These are phyloP conservation scores for Bolboschoenus planiculmis DNA, from an alignment of 176 grass and related monocot genomes.

Conservation along the genomic window DNA sequence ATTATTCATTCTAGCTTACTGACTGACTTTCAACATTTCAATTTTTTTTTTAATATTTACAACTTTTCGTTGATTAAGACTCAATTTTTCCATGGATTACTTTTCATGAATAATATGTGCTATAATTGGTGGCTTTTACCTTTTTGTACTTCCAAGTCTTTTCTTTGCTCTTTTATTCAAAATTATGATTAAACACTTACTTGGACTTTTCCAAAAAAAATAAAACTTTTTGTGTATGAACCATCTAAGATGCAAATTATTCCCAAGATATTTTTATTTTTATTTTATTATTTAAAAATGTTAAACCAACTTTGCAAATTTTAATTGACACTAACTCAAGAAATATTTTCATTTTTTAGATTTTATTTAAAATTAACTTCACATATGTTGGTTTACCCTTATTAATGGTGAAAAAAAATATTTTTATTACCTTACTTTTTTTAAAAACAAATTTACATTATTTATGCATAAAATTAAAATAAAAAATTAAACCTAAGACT, in stretches of 20 bases:
- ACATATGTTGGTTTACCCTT: not conserved
- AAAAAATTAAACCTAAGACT: not conserved
- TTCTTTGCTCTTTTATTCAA: not conserved
- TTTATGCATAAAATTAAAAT: not conserved
- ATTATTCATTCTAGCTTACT: not conserved
- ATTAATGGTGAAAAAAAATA: not conserved
- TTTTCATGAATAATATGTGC: not conserved
- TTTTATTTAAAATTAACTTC: no score
- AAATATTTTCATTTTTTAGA: not conserved
- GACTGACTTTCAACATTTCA: not conserved
- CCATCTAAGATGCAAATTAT: not conserved
- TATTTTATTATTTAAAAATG: not conserved
- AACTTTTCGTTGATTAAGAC: not conserved
- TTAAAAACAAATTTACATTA: not conserved
- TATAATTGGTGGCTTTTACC: not conserved
- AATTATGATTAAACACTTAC: not conserved
- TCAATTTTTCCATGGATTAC: not conserved
- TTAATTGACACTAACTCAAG: not conserved
- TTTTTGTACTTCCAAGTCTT: not conserved
- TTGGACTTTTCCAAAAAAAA: not conserved
- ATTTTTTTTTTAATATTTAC: not conserved
- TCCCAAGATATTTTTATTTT: not conserved
- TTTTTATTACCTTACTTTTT: no score
- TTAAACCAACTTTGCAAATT: not conserved
- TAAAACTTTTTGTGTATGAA: not conserved